phyloP scores from a whole-genome alignment of 176 grass and related monocot species.

The Aegilops longissima region DNA sequence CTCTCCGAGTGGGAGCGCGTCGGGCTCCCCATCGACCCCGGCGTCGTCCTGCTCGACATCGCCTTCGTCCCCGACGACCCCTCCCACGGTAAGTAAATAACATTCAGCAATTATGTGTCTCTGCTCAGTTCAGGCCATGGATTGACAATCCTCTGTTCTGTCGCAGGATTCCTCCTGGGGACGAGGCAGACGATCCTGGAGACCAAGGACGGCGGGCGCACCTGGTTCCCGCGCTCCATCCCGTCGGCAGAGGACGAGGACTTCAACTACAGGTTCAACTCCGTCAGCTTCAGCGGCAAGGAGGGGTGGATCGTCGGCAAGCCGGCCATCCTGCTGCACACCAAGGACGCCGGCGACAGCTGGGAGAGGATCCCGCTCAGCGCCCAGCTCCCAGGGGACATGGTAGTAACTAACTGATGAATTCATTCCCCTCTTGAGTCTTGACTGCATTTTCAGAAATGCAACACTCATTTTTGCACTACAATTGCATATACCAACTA shows the following conservation, averaged over 20 bases:
- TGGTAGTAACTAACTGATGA: slow-evolving; percentile 42
- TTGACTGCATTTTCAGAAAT: neutral
- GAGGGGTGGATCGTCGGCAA: slow-evolving; percentile 98
- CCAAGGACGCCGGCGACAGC: slow-evolving; percentile 79
- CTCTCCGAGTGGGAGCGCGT: slow-evolving; percentile 89
- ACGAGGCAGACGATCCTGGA: slow-evolving; percentile 89
- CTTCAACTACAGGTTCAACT: slow-evolving; percentile 99
- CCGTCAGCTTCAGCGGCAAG: slow-evolving; percentile 87
- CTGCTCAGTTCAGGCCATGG: neutral
- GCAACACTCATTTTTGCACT: neutral
- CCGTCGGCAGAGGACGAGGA: slow-evolving; percentile 93
- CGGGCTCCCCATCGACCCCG: slow-evolving; percentile 70
- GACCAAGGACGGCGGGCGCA: slow-evolving; percentile 83
- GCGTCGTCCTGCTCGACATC: slow-evolving; percentile 96
- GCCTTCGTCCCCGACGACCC: slow-evolving; percentile 92
- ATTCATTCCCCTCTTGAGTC: neutral
- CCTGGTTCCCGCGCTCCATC: slow-evolving; percentile 81
- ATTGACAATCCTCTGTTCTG: neutral
- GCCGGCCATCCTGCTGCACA: slow-evolving; percentile 86
- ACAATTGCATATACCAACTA: neutral
- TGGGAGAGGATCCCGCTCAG: slow-evolving; percentile 98
- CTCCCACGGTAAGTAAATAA: slow-evolving; percentile 53
- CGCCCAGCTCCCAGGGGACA: slow-evolving; percentile 86
- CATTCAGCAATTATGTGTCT: no score
- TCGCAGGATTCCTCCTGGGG: slow-evolving; percentile 79